Evolutionary conservation across 495 filamentous ascomycete genomes (phyloP), one percentile per base, ranked within the genome.

Genomic region (Aspergillus biplanus): DNA sequence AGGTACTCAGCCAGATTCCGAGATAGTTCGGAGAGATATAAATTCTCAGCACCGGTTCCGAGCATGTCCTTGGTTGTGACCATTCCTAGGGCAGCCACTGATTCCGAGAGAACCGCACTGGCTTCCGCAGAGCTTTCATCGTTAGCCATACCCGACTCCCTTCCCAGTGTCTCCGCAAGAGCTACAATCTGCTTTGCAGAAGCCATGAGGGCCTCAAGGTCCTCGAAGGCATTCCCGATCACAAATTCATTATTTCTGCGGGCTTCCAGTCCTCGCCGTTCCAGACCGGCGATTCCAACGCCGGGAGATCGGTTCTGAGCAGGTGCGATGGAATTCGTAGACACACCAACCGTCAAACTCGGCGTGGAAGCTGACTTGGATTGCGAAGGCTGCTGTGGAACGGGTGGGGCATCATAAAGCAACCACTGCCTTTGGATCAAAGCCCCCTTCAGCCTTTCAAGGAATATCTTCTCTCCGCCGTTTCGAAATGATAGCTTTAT

Each of bases 341-440:
- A 67, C 27, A 68, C 53, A 58, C 65, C 61, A 11, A 63, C 55
- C n/a, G 61, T 62, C 11, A 64, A 58, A 47, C 47, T 67, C 31
- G 64, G 65, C 1, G 69, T 68, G n/a, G 70, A 64, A 33, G 65
- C 69, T 34, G 67, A 64, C n/a, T 78, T 69, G 39, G 66, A 67
- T 15, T 80, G 76, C 8, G 82, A 81, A n/a, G 86, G 81, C 54
- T 78, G 82, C 21, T 78, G 82, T 11, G 95, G 96, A 18, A 96
- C 86, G 1, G 94, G 92, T n/a, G 96, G 95, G 7, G 95, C 95
- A 67, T 90, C 88, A 58, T 93, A 90, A 13, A 98, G 82, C 12
- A 99, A 86, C 95, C 95, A 99, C 83, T 98, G 97, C 21, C 96
- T 84, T 72, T 99, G 95, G 15, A 91, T 85, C 78, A 98, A 86